Conservation (phyloP, 1,139 yeast species). For the Scheffersomyces parashehatae region DNA sequence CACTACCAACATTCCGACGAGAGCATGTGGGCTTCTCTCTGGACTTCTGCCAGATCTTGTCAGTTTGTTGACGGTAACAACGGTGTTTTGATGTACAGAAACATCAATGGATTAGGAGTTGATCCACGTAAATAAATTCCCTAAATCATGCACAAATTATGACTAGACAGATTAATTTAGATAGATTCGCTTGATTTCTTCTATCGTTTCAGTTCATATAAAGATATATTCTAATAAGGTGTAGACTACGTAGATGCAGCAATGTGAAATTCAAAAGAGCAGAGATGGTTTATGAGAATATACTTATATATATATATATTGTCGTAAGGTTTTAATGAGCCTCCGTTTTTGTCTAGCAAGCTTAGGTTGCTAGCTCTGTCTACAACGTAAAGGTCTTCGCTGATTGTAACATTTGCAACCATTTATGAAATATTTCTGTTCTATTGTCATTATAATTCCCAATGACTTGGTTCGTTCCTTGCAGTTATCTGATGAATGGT, state of each 20-base stretch:
- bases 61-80: slow-evolving; percentile 82
- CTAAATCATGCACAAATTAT: too few species aligned
- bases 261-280: too few species aligned
- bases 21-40: slow-evolving; percentile 71
- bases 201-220: too few species aligned
- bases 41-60: slow-evolving; percentile 72
- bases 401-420: neutral
- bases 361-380: too few species aligned
- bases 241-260: too few species aligned
- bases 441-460: too few species aligned
- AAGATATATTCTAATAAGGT: too few species aligned
- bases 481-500: slow-evolving; percentile 49
- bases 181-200: too few species aligned
- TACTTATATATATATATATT: neutral
- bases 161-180: too few species aligned
- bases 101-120: slow-evolving; percentile 52
- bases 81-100: slow-evolving; percentile 79
- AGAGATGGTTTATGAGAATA: neutral
- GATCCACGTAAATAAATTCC: slow-evolving; percentile 26
- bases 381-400: too few species aligned
- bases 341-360: neutral
- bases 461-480: neutral
- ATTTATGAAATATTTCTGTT: neutral
- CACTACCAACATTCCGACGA: slow-evolving; percentile 69
- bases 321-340: neutral